A percentile compares a stretch with the other conserved stretches of the same genome.
These are phyloP conservation scores for Marasmius oreades DNA, from an alignment of 1,284 basidiomycete genomes.

Conservation along the genomic window DNA sequence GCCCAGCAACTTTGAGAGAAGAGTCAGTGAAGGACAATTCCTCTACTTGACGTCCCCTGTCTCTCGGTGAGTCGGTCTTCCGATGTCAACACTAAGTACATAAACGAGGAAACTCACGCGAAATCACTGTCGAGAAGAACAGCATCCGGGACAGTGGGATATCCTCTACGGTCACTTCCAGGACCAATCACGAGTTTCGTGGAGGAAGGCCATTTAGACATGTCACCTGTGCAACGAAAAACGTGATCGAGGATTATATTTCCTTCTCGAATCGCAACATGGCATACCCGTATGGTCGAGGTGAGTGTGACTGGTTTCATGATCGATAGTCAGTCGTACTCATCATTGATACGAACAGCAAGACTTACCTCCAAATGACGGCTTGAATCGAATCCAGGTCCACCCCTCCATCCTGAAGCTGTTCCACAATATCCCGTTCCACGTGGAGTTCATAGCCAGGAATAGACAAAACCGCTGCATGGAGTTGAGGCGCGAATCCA, in stretches of 20 bases:
- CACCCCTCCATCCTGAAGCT: constrained; percentile 17
- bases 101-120: constrained; percentile 13
- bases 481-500: constrained; percentile 12
- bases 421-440: constrained; percentile 19
- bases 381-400: constrained; percentile 16
- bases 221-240: constrained; percentile 16
- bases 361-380: constrained; percentile 22
- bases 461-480: not conserved
- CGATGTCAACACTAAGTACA: not conserved
- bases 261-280: no score
- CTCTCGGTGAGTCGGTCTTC: not conserved
- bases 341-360: not conserved
- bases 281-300: constrained; percentile 21
- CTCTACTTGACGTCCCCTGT: constrained; percentile 13
- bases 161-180: constrained; percentile 11
- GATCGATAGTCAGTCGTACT: not conserved
- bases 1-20: constrained; percentile 15
- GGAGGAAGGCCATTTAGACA: constrained; percentile 20
- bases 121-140: constrained; percentile 17
- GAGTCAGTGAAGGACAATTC: constrained; percentile 16
- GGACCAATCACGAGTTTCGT: constrained; percentile 19
- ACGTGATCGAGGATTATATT: no score
- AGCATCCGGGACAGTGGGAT: constrained; percentile 12
- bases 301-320: constrained; percentile 19
- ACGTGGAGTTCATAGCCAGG: constrained; percentile 4